These are phyloP conservation scores for Fusarium ambrosium DNA, from an alignment of 2,329 filamentous ascomycete genomes.

Conservation along the genomic window DNA sequence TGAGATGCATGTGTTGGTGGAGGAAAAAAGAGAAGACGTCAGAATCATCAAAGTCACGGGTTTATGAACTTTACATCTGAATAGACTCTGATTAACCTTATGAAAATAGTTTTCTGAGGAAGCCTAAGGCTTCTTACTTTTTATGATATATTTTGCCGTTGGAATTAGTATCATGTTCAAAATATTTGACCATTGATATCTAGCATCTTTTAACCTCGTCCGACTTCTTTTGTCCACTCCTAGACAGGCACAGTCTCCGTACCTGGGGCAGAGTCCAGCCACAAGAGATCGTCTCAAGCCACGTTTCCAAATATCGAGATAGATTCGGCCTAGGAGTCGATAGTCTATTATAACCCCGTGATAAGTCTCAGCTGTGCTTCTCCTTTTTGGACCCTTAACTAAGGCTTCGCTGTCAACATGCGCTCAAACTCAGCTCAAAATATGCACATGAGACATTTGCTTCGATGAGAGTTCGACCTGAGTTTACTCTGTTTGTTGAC, in stretches of 20 bases:
- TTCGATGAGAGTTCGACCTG: not conserved
- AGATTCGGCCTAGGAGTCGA: not conserved
- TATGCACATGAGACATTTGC: not conserved
- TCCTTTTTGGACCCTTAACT: not conserved
- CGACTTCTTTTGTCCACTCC: not conserved
- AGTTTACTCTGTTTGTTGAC: not conserved
- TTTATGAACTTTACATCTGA: not conserved
- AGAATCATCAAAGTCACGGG: not conserved
- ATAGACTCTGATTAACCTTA: not conserved
- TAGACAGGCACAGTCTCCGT: not conserved
- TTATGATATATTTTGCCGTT: not conserved
- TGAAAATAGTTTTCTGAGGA: not conserved
- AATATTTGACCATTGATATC: not conserved
- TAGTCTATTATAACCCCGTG: not conserved
- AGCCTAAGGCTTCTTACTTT: not conserved
- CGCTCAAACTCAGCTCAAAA: not conserved
- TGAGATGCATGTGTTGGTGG: not conserved
- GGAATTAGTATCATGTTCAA: not conserved
- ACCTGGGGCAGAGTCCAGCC: not conserved
- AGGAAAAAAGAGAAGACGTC: not conserved
- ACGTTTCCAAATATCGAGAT: not conserved
- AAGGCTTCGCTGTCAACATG: not conserved
- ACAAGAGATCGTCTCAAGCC: constrained; percentile 2
- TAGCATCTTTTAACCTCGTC: not conserved
- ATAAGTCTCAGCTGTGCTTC: not conserved